Base-by-base conservation (phyloP, 1,139 yeast species). In the Magnusiomyces suaveolens region DNA sequence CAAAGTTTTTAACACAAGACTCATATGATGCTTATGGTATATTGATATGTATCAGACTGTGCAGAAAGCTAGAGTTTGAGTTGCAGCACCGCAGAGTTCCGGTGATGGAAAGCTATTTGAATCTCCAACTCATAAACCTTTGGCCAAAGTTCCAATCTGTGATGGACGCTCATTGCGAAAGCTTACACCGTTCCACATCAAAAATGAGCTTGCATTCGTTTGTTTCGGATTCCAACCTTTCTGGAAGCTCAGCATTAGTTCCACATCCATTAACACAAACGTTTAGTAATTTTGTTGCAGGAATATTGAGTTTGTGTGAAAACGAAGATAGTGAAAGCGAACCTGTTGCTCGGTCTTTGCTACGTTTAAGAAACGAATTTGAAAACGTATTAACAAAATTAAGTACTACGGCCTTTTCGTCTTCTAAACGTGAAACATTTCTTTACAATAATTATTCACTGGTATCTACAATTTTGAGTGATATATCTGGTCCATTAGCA, bases 131-230 rank as follows among this genome's bases (percentile, higher is more conserved):
- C 57, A 76, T 87, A 50, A 63, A 59, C 24, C 71, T 90, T 46
- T 90, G 97, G 97, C 96, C 97, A 1, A 82, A 80, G 57, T 86
- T 89, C 64, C 95, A 92, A 63, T 77, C 75, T 52, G 74, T 87
- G 44, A 77, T 89, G 53, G 96, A 89, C 67, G 70, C 79, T 50
- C 87, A 89, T 63, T 84, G 95, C 65, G 88, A 84, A 24, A 78
- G 81, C 32, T 72, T 89, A 68, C 79, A 74, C 59, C 74, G 69
- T 55, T 75, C 69, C 41, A 69, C 73, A 57, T 51, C 71, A 60
- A 59, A 65, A 53, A 67, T 67, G 23, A 63, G 63, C 20, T 60
- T 60, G 23, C 62, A 57, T 21, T 52, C 63, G 14, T 46, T 46
- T 36, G 36, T 46, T n/a, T 55, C 56, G 12, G 56, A 66, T n/a